Base-by-base conservation (phyloP, 2,329 filamentous ascomycete genomes). In the Aspergillus luchuensis region DNA sequence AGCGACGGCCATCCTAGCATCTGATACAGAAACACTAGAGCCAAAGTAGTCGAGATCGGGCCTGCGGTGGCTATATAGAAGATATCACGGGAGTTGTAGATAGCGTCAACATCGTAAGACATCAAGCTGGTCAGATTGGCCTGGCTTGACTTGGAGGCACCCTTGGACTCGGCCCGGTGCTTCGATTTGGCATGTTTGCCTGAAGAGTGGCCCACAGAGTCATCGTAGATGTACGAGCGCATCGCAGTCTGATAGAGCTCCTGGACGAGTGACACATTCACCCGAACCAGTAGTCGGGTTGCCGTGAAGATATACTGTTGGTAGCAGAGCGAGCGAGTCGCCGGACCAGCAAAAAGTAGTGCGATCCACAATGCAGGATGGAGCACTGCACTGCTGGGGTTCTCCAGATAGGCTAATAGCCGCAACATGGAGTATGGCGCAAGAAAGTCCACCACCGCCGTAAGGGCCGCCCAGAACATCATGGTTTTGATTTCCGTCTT, bases 231-330 rank as follows among this genome's bases (percentile, higher is more conserved):
- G 45, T 86, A 73, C 1, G 84, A 86, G 8, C 75, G 76, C 66
- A 86, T 78, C 2, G 84, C 84, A 48, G 80, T 82, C 62, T 81
- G 80, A 64, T 87, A 87, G 8, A 87, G 76, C 67, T 87, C 85
- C 64, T 86, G 84, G 0, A 84, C 85, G 59, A 87, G 76, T 28
- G 81, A 83, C 28, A 84, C 80, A 66, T 85, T 85, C 58, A 86
- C 73, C 25, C 85, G 81, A 38, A 86, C 83, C 36, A 85, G 73
- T 47, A 86, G 71, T n/a, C 83, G 78, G 2, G 84, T 86, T 6
- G 83, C 83, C 2, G 76, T 82, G 65, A 86, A 87, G 36, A 86
- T 78, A 68, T 87, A 87, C 64, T 84, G 83, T 67, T 87, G 84
- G 63, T 81, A 84, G 57, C 78, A 71, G 47, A 85, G 64, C 2